Conservation (phyloP, 2,329 filamentous ascomycete species). For the Aspergillus hortae region DNA sequence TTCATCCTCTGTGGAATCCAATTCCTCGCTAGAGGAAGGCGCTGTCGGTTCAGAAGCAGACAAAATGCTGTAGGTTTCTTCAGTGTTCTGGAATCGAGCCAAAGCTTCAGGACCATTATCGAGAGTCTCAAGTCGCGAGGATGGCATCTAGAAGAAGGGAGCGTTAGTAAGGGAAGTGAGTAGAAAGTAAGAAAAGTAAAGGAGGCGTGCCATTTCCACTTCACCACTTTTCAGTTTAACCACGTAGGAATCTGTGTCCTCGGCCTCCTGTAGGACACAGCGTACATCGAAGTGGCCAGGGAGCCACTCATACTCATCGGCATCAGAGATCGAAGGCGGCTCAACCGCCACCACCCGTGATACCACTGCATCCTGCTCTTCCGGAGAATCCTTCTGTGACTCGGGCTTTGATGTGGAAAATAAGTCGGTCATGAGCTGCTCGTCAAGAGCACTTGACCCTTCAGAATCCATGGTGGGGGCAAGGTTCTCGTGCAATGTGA, state of each 20-base stretch:
- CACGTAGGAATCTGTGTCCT: slow-evolving; percentile 24
- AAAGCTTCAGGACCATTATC: slow-evolving; percentile 28
- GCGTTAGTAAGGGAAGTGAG: slow-evolving; percentile 2
- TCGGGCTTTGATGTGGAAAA: neutral
- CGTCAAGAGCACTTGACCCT: neutral
- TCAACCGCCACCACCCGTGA: slow-evolving; percentile 22
- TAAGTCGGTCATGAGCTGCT: neutral
- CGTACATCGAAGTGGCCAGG: slow-evolving; percentile 36
- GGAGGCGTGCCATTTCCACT: slow-evolving; percentile 25
- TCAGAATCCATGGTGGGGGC: neutral
- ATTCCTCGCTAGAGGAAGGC: slow-evolving; percentile 10
- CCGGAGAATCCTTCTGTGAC: neutral
- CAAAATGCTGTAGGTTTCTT: slow-evolving; percentile 3
- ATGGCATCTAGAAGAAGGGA: slow-evolving; percentile 23
- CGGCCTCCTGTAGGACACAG: slow-evolving; percentile 27
- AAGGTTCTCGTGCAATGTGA: neutral
- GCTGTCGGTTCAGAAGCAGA: slow-evolving; percentile 4
- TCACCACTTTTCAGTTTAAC: slow-evolving; percentile 37
- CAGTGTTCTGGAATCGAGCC: slow-evolving; percentile 17
- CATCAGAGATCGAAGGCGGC: slow-evolving; percentile 28
- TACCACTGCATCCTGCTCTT: neutral
- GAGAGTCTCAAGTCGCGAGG: slow-evolving; percentile 23
- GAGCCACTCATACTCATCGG: slow-evolving; percentile 36
- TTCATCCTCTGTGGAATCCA: slow-evolving; percentile 3
- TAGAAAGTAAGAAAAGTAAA: neutral